Percentiles rank a stretch among this genome's conserved stretches.
Conservation (phyloP, 768 basidiomycete genomes). For the Porpolomopsis calyptriformis region DNA sequence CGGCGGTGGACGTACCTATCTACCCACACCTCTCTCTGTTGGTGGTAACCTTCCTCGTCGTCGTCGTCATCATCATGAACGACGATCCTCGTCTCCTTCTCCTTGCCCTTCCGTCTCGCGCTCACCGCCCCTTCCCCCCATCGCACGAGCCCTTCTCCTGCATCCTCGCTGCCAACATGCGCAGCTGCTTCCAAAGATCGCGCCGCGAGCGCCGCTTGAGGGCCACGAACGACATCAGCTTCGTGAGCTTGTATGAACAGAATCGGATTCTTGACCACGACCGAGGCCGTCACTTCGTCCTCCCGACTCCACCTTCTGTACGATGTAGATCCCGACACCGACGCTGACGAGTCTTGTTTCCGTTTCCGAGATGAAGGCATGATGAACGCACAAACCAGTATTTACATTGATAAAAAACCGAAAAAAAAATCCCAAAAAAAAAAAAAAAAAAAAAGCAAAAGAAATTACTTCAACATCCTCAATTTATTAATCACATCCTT, state of each 20-base stretch:
- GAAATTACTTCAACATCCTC: slow-evolving; percentile 15
- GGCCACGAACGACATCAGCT: slow-evolving; percentile 55
- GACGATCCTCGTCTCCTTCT: neutral
- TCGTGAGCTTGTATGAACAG: slow-evolving; percentile 65
- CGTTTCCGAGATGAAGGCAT: slow-evolving; percentile 3
- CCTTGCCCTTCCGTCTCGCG: neutral
- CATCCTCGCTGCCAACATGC: slow-evolving; percentile 12
- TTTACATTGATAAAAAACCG: no score
- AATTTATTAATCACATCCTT: slow-evolving; percentile 19
- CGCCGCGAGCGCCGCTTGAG: slow-evolving; percentile 30
- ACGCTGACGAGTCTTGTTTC: slow-evolving; percentile 2
- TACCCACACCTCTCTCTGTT: slow-evolving; percentile 44
- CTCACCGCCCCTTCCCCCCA: slow-evolving; percentile 18
- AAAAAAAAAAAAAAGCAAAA: no score
- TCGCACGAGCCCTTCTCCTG: slow-evolving; percentile 25
- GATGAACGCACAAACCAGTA: no score
- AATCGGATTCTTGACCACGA: slow-evolving; percentile 16
- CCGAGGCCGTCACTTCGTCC: neutral
- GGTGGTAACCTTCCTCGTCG: slow-evolving; percentile 5
- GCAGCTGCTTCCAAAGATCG: slow-evolving; percentile 25
- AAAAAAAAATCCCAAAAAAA: no score
- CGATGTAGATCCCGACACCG: neutral
- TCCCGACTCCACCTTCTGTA: neutral
- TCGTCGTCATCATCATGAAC: slow-evolving; percentile 18
- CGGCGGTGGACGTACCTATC: slow-evolving; percentile 64